Evolutionary conservation across 257 asterid species (phyloP).

Genomic region (Sherardia arvensis): DNA sequence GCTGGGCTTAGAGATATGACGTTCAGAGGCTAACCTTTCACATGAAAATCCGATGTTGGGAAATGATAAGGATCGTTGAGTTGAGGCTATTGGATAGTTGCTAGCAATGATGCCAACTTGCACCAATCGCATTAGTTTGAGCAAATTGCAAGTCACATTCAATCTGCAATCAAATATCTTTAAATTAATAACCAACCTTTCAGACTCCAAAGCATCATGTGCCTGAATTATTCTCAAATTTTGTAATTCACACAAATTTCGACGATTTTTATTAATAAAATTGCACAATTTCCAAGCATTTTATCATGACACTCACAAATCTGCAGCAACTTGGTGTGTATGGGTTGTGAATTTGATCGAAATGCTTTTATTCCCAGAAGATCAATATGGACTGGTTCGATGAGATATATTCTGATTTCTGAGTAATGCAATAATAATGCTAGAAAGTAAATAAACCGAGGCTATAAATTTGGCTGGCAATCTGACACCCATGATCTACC

Average conservation of each 20-base stretch:
- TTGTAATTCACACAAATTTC: not conserved
- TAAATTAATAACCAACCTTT: not conserved
- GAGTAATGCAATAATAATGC: not conserved
- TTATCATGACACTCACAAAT: no score
- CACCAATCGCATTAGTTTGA: not conserved
- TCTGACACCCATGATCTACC: not conserved
- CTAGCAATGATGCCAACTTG: not conserved
- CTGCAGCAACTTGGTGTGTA: no score
- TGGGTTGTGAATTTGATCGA: no score
- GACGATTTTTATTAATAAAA: no score
- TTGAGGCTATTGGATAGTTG: not conserved
- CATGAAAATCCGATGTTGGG: not conserved
- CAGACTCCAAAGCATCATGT: not conserved
- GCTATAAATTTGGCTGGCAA: not conserved
- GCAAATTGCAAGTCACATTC: not conserved
- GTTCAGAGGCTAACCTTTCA: not conserved
- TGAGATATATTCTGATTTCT: no score
- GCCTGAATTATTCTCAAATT: no score
- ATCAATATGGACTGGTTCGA: no score
- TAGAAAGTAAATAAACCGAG: not conserved
- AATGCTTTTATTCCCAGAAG: no score
- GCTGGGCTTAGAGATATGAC: not conserved
- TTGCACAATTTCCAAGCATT: no score
- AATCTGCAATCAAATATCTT: not conserved
- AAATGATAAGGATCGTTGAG: not conserved